Conservation (phyloP, 345 rosid genomes). For the Hevea brasiliensis region DNA sequence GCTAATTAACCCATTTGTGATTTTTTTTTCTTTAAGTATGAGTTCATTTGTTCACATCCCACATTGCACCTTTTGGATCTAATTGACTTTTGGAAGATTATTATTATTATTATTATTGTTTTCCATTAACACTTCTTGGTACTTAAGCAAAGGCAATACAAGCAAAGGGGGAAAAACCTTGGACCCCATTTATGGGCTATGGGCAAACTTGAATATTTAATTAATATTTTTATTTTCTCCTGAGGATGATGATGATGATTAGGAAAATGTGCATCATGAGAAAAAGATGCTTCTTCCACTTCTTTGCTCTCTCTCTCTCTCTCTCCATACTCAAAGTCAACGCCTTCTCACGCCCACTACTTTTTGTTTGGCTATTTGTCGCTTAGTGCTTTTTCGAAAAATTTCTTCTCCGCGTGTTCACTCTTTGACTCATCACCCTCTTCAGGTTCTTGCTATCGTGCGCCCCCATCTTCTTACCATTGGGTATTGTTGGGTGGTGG, state of each 20-base stretch:
- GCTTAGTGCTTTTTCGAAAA: constrained; percentile 1
- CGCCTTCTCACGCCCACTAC: constrained; percentile 37
- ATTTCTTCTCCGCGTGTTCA: constrained; percentile 28
- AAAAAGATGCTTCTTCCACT: not conserved
- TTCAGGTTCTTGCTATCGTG: constrained; percentile 15
- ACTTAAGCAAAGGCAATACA: not conserved
- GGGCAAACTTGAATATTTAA: too few relatives aligned
- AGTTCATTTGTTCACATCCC: not conserved
- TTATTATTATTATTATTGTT: too few relatives aligned
- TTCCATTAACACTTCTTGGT: not conserved
- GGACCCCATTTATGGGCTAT: not conserved
- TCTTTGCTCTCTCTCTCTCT: not conserved
- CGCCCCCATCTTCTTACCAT: constrained; percentile 4
- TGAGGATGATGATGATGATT: not conserved
- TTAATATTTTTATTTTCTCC: not conserved
- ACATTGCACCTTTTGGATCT: not conserved
- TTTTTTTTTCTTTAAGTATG: too few relatives aligned
- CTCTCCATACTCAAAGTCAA: constrained; percentile 30
- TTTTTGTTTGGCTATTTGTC: constrained; percentile 20
- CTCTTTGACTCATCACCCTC: constrained; percentile 17
- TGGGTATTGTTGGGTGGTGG: not conserved
- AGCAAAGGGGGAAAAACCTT: not conserved
- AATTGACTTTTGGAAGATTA: not conserved
- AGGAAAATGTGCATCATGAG: not conserved
- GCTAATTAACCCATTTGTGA: too few relatives aligned